These are phyloP conservation scores for Ophiocordyceps robertsii DNA, from an alignment of 2,329 filamentous ascomycete genomes.

Conservation along the genomic window DNA sequence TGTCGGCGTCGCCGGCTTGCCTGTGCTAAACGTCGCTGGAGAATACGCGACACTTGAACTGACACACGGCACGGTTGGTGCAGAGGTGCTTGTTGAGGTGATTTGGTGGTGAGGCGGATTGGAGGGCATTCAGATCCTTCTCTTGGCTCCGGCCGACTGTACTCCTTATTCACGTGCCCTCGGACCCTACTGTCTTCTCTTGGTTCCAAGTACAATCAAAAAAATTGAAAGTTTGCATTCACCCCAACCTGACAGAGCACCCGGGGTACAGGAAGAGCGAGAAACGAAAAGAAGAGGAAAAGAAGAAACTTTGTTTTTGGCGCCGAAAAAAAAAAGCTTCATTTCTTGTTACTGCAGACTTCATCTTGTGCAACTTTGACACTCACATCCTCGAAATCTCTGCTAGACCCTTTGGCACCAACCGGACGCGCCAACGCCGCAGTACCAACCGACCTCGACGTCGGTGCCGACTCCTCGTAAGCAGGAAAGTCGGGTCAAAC, in stretches of 20 bases:
- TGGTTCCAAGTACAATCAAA: slow-evolving; percentile 33
- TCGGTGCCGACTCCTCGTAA: slow-evolving; percentile 10
- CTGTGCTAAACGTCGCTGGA: slow-evolving; percentile 6
- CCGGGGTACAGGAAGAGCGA: slow-evolving; percentile 5
- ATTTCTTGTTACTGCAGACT: background rate
- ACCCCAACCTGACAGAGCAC: slow-evolving; percentile 20
- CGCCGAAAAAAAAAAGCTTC: slow-evolving; percentile 7
- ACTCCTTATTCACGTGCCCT: slow-evolving; percentile 24
- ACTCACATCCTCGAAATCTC: background rate
- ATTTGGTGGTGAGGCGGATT: slow-evolving; percentile 22
- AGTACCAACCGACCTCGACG: background rate
- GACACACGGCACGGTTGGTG: slow-evolving; percentile 14
- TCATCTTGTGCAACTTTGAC: background rate
- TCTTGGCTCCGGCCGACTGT: slow-evolving; percentile 23
- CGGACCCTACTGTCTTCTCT: slow-evolving; percentile 17
- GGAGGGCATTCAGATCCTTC: slow-evolving; percentile 18
- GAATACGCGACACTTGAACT: slow-evolving; percentile 7
- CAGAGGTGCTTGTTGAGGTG: slow-evolving; percentile 12
- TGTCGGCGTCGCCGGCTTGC: background rate
- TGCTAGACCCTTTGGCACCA: background rate
- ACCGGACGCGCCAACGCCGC: background rate
- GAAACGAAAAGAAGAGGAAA: slow-evolving; percentile 9
- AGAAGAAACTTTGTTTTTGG: background rate
- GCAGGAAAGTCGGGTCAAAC: slow-evolving; percentile 8
- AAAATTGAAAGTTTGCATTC: slow-evolving; percentile 32